phyloP scores from a whole-genome alignment of 495 filamentous ascomycete genomes.

The Podospora anserina region DNA sequence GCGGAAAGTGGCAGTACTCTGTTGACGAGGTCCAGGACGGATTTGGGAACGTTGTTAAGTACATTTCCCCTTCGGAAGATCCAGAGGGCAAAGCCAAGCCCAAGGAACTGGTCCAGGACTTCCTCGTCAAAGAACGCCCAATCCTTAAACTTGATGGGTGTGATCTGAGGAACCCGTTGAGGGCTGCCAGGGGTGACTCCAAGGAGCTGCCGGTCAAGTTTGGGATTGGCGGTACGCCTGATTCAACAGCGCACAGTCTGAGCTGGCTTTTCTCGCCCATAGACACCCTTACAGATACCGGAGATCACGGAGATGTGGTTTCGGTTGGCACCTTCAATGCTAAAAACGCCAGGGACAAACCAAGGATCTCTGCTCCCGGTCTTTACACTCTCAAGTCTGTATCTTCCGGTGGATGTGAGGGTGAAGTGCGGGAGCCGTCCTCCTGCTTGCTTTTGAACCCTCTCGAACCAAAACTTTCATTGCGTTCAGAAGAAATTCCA shows the following conservation, averaged over 20 bases:
- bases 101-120: conserved; percentile 66
- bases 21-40: conserved; percentile 91
- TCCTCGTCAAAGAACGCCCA: conserved; percentile 85
- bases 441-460: conserved; percentile 88
- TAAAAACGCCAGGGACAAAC: conserved; percentile 48
- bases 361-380: conserved; percentile 68
- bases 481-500: conserved; percentile 73
- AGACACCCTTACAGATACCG: conserved; percentile 58
- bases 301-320: conserved; percentile 58
- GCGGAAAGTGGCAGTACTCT: conserved; percentile 81
- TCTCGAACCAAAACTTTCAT: conserved; percentile 72
- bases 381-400: conserved; percentile 80
- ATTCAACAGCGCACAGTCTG: conserved; percentile 55
- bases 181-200: conserved; percentile 69
- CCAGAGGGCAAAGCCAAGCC: conserved; percentile 56
- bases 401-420: conserved; percentile 72
- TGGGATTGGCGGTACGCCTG: conserved; percentile 54
- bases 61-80: conserved; percentile 64
- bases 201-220: conserved; percentile 71
- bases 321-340: conserved; percentile 51
- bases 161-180: conserved; percentile 73
- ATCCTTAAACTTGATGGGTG: conserved; percentile 66
- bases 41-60: conserved; percentile 81
- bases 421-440: conserved; percentile 87
- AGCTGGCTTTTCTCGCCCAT: conserved; percentile 68